These are phyloP conservation scores for Fusarium sororula DNA, from an alignment of 2,329 filamentous ascomycete genomes.

Conservation along the genomic window DNA sequence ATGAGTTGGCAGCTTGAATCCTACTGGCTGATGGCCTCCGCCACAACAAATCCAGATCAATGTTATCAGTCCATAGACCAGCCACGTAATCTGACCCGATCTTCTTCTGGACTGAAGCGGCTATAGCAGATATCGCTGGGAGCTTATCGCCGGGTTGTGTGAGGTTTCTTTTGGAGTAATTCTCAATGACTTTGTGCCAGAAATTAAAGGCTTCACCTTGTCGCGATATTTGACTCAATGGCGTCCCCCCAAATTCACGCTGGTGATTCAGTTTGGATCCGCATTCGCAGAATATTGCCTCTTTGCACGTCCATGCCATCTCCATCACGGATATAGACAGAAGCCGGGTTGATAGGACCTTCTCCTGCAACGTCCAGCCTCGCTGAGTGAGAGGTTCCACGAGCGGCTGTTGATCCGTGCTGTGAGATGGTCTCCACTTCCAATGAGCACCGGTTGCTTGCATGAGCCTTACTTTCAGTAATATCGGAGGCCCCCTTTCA, in stretches of 20 bases:
- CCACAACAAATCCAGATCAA: slow-evolving; percentile 39
- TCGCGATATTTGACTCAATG: slow-evolving; percentile 21
- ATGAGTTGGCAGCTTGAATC: neutral
- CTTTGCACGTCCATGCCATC: slow-evolving; percentile 30
- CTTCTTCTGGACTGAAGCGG: slow-evolving; percentile 32
- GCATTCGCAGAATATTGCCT: slow-evolving; percentile 39
- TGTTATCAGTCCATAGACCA: slow-evolving; percentile 43
- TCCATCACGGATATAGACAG: slow-evolving; percentile 25
- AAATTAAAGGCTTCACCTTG: slow-evolving; percentile 34
- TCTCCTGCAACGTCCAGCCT: slow-evolving; percentile 34
- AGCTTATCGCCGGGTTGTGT: slow-evolving; percentile 39
- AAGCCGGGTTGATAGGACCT: slow-evolving; percentile 21
- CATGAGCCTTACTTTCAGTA: slow-evolving; percentile 21
- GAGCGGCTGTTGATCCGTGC: slow-evolving; percentile 2
- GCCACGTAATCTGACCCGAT: slow-evolving; percentile 41
- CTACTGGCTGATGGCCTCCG: slow-evolving; percentile 2
- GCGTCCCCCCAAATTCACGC: slow-evolving; percentile 32
- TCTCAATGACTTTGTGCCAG: slow-evolving; percentile 44
- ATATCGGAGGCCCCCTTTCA: neutral
- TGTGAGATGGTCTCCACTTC: slow-evolving; percentile 15
- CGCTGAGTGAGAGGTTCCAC: slow-evolving; percentile 21
- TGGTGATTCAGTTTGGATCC: slow-evolving; percentile 36
- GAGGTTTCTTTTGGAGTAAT: slow-evolving; percentile 39
- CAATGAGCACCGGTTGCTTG: slow-evolving; percentile 25
- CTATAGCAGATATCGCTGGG: slow-evolving; percentile 45